Base-by-base conservation (phyloP, 257 asterid genomes). In the Haberlea rhodopensis region DNA sequence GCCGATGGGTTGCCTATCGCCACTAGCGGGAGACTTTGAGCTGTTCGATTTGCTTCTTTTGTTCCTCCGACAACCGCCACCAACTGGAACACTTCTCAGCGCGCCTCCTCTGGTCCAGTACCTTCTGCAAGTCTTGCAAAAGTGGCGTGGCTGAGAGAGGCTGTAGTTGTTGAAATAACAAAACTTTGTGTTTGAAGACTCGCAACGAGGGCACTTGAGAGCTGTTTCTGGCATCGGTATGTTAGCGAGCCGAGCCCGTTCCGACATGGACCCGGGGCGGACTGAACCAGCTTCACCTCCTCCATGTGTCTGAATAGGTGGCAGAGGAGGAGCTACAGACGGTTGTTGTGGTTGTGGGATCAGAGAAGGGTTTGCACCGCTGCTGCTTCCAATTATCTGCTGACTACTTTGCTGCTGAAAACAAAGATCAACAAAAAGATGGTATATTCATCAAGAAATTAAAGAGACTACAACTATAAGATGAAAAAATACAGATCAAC, bases 91-190 rank as follows among this genome's bases (percentile, higher is more conserved):
- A 75, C 52, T 87, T 21, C 97, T 53, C 55, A 90, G 58, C 20
- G 96, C 95, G 25, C 97, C 97, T 6, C 97, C 97, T 25, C 94
- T 48, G 3, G 97, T 90, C 97, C 97, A 90, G 61, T 87, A 87
- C 73, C 97, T 75, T 57, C 95, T 68, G 72, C 97, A 90, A 6
- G 91, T 85, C 84, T 90, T 90, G 82, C 97, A 90, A 60, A 90
- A 90, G 87, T 90, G 97, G 23, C 97, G 85, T 6, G 97, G 97
- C 74, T 91, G 97, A 0, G 94, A 53, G 57, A 91, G 87, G 55
- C 86, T 91, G 74, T 91, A 91, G 85, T 91, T 91, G 81, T 91
- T 91, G 85, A 88, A 91, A 68, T 91, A 91, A 72, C 97, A 91
- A 62, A 91, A 91, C 53, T 91, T 91, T 0, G 97, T 91, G 79